These are phyloP conservation scores for Barnettozyma vustinii DNA, from an alignment of 805 yeast species.

Conservation along the genomic window DNA sequence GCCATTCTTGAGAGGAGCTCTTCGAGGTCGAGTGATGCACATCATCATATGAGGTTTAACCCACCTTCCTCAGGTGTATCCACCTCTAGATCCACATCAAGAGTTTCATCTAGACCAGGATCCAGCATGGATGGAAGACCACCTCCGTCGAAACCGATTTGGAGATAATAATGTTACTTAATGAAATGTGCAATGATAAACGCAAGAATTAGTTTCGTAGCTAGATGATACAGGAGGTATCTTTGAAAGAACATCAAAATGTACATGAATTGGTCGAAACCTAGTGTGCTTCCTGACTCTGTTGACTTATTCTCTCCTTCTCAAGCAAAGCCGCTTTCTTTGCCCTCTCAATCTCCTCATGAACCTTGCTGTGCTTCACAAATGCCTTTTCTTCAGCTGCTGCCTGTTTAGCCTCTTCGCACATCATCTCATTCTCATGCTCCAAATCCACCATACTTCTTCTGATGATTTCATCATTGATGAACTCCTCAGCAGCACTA, in stretches of 20 bases:
- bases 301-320: conserved; percentile 1
- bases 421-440: conserved; percentile 5
- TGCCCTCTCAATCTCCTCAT: conserved; percentile 4
- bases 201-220: not conserved
- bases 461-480: conserved; percentile 21
- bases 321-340: conserved; percentile 1
- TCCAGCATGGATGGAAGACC: conserved; percentile 6
- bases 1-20: conserved; percentile 18
- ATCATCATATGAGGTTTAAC: conserved; percentile 3
- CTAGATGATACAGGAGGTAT: not conserved
- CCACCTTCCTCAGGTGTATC: not conserved
- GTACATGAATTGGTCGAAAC: not conserved
- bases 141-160: conserved; percentile 6
- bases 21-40: conserved; percentile 11
- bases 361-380: conserved; percentile 4
- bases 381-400: conserved; percentile 10
- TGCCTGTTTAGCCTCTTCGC: conserved; percentile 6
- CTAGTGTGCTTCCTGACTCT: not conserved
- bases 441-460: conserved; percentile 18
- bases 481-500: conserved; percentile 18
- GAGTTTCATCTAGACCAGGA: conserved; percentile 5
- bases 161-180: conserved; percentile 3
- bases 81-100: conserved; percentile 1
- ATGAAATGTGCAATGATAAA: not conserved
- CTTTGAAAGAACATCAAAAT: not conserved